Conservation (phyloP, 108 stramenopile genomes). For the Seminavis robusta region DNA sequence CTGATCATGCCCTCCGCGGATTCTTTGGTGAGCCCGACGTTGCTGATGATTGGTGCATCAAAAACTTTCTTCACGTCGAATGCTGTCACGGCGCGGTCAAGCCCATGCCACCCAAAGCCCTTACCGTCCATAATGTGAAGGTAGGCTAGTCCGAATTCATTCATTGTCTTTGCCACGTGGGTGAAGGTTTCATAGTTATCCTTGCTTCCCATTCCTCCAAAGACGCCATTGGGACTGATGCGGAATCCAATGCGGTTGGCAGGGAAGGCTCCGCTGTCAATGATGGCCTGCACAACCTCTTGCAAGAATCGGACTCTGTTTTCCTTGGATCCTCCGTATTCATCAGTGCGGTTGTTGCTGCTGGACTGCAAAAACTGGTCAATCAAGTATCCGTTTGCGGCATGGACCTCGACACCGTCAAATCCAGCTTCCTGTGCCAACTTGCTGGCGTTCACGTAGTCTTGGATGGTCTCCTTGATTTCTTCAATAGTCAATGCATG, state of each 20-base stretch:
- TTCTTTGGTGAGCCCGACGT: conserved; percentile 61
- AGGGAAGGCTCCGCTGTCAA: conserved; percentile 48
- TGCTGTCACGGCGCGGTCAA: conserved; percentile 29
- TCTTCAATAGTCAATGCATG: conserved; percentile 45
- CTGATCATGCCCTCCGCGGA: conserved; percentile 54
- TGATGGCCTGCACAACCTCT: conserved; percentile 55
- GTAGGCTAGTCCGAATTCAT: conserved; percentile 47
- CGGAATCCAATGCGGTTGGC: conserved; percentile 57
- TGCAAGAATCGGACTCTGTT: conserved; percentile 63
- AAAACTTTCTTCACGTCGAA: conserved; percentile 34
- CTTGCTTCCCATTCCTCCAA: conserved; percentile 54
- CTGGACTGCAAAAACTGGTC: conserved; percentile 45
- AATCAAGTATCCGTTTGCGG: conserved; percentile 64
- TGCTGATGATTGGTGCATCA: conserved; percentile 62
- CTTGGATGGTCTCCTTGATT: conserved; percentile 26
- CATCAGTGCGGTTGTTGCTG: conserved; percentile 44
- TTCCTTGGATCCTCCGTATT: conserved; percentile 54
- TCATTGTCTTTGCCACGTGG: conserved; percentile 39
- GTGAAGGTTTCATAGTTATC: conserved; percentile 55
- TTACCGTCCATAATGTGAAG: conserved; percentile 74
- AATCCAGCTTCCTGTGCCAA: conserved; percentile 44
- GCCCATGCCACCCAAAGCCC: conserved; percentile 65
- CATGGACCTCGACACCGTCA: conserved; percentile 60
- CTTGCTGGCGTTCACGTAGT: conserved; percentile 37
- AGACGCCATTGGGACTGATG: conserved; percentile 71